These are phyloP conservation scores for Gastrodia elata DNA, from an alignment of 106 monocot species.

Conservation along the genomic window DNA sequence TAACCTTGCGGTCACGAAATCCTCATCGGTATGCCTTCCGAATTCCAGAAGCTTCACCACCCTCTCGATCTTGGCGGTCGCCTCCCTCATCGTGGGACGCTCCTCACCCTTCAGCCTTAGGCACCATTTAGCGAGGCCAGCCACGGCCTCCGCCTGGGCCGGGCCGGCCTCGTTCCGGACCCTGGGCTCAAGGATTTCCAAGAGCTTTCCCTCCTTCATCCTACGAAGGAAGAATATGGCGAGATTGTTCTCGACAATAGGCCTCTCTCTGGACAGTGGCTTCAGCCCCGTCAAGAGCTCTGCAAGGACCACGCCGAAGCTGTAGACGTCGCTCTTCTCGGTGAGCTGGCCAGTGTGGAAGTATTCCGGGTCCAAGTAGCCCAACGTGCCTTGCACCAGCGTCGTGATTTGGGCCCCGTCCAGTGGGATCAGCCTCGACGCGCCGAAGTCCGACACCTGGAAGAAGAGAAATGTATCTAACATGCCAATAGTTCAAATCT, in stretches of 20 bases:
- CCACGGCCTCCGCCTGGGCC: constrained; percentile 9
- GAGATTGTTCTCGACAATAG: constrained; percentile 7
- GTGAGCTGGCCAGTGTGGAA: constrained; percentile 24
- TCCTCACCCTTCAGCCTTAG: constrained; percentile 15
- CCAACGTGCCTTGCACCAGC: constrained; percentile 28
- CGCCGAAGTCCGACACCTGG: constrained; percentile 34
- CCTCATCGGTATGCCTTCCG: too few species aligned
- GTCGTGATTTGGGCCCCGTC: constrained; percentile 14
- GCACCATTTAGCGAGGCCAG: constrained; percentile 15
- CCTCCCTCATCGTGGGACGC: constrained; percentile 28
- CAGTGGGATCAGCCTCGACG: constrained; percentile 20
- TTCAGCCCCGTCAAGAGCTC: constrained; percentile 26
- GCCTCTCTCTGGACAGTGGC: constrained; percentile 1
- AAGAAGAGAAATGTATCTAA: too few species aligned
- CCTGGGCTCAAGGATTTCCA: constrained; percentile 6
- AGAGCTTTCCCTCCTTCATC: background rate
- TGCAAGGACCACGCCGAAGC: constrained; percentile 30
- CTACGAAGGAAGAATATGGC: constrained; percentile 1
- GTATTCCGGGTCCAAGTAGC: constrained; percentile 45
- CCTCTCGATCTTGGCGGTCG: constrained; percentile 17
- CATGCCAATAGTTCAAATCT: too few species aligned
- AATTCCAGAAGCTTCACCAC: too few species aligned
- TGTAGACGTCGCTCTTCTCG: constrained; percentile 45
- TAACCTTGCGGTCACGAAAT: too few species aligned
- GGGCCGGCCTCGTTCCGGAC: background rate